Base-by-base conservation (phyloP, 257 asterid genomes). In the Handroanthus guayacan region DNA sequence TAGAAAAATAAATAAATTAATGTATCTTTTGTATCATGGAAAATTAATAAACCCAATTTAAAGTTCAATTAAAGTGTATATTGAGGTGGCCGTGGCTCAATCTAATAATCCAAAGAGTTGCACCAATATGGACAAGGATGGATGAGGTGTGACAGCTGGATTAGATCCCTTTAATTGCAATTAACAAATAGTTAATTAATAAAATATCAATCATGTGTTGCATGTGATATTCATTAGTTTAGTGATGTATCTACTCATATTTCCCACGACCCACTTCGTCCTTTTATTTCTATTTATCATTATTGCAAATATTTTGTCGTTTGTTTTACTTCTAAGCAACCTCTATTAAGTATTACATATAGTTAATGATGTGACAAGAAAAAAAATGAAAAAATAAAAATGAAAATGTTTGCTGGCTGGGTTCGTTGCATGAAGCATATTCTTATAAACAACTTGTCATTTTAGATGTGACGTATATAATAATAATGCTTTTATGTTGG, bases 171-270 rank as follows among this genome's bases (percentile, higher is more conserved):
- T 64, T 52, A 51, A 65, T 36, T 37, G 34, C 50, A 52, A 3
- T 38, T 12, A 18, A 31, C 4, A 17, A 3, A 1, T 18, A 9
- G 0, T 20, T 44, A 25, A 52, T 75, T 13, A 48, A 31, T 54
- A 5, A 8, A 45, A 76, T 56, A 18, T 45, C 52, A 38, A 68
- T 69, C 81, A 69, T 77, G 71, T 77, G 55, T 47, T 37, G 31
- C 71, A 77, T 77, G 81, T 77, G 76, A 38, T 1, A 34, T 62
- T 39, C 17, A 36, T 36, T 76, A n/a, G 6, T 17, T 47, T 67
- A 68, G 11, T 39, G 70, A 45, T 58, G 57, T 18, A 50, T 76
- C 64, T 58, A 47, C 44, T 76, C 70, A 12, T 43, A 12, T n/a
- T 16, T 57, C 63, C 38, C 69, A 68, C 67, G 80, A n/a, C 80